These are phyloP conservation scores for Solanum microdontum DNA, from an alignment of 257 asterid species.

Conservation along the genomic window DNA sequence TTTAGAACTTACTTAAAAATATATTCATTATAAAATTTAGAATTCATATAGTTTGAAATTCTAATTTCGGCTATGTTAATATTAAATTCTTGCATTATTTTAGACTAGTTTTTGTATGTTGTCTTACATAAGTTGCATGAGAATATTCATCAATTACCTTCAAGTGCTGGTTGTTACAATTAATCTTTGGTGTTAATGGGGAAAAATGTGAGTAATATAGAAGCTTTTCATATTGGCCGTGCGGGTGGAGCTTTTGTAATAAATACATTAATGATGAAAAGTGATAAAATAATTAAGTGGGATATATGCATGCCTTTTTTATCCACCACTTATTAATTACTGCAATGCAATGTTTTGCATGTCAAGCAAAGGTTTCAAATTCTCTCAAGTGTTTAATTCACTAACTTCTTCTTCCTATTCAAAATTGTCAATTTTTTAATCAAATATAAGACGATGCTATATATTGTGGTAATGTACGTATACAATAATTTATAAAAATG, in stretches of 20 bases:
- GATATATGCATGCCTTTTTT: neutral
- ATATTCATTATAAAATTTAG: too few relatives aligned
- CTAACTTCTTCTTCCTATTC: neutral
- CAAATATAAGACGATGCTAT: neutral
- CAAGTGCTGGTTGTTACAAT: neutral
- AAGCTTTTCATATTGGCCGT: neutral
- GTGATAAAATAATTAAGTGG: neutral
- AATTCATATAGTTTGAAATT: too few relatives aligned
- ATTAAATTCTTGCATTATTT: too few relatives aligned
- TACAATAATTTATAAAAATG: neutral
- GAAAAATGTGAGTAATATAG: neutral
- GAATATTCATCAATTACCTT: neutral
- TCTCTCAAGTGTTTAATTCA: neutral
- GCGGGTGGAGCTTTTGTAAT: conserved; percentile 6
- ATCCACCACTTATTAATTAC: neutral
- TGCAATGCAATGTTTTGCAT: conserved; percentile 1
- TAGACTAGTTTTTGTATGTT: neutral
- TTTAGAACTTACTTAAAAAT: too few relatives aligned
- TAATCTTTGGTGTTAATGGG: neutral
- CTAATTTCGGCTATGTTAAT: neutral
- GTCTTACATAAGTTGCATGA: neutral
- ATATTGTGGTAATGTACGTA: neutral
- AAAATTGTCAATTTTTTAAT: neutral
- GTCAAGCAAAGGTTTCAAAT: conserved; percentile 5
- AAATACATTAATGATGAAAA: conserved; percentile 2